These are phyloP conservation scores for Thielaviopsis punctulata DNA, from an alignment of 2,329 filamentous ascomycete species.

Conservation along the genomic window DNA sequence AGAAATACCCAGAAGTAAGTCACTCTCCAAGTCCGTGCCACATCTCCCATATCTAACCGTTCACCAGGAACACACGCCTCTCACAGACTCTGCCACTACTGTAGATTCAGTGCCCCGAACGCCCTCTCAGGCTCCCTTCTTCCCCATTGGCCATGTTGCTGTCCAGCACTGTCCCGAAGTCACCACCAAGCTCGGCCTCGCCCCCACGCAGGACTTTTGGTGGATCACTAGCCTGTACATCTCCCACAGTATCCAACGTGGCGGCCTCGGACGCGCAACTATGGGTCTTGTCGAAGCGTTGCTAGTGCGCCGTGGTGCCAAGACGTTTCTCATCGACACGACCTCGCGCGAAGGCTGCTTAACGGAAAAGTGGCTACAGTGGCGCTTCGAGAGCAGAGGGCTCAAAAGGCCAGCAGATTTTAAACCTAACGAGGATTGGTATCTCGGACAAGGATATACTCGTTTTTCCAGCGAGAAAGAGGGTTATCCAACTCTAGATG, in stretches of 20 bases:
- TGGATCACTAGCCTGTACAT: conserved; percentile 27
- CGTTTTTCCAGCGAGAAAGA: conserved; percentile 11
- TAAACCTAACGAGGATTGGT: conserved; percentile 19
- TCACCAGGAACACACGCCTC: conserved; percentile 18
- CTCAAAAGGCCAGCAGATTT: conserved; percentile 15
- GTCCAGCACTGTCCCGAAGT: conserved; percentile 20
- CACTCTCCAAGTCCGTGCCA: neutral
- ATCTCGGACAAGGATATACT: conserved; percentile 17
- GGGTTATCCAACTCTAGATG: conserved; percentile 13
- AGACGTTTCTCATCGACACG: conserved; percentile 22
- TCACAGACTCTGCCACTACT: conserved; percentile 21
- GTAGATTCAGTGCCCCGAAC: conserved; percentile 17
- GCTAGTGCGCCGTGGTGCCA: conserved; percentile 19
- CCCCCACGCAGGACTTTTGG: conserved; percentile 17
- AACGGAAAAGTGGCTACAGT: conserved; percentile 14
- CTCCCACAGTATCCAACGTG: conserved; percentile 21
- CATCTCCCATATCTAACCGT: neutral
- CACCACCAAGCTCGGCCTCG: conserved; percentile 18
- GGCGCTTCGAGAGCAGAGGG: conserved; percentile 17
- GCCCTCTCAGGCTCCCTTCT: conserved; percentile 19
- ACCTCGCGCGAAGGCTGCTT: conserved; percentile 17
- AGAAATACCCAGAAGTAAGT: conserved; percentile 4
- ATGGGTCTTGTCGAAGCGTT: conserved; percentile 21
- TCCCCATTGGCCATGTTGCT: conserved; percentile 25
- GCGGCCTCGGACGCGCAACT: conserved; percentile 21